phyloP scores from a whole-genome alignment of 257 asterid species.

The Solanum appendiculatum region DNA sequence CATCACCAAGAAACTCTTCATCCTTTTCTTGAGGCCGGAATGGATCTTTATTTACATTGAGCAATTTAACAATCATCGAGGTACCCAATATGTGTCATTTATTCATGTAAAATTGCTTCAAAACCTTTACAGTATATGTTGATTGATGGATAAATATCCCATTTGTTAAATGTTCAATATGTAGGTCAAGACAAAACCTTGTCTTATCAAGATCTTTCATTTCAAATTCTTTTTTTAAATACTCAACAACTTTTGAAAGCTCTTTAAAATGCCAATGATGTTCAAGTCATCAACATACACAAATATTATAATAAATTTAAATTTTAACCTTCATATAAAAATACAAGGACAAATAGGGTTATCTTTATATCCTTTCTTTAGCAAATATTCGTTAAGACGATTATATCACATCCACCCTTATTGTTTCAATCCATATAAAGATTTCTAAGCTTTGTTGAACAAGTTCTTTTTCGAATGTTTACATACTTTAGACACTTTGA shows the following conservation, averaged over 20 bases:
- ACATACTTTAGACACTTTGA: no score
- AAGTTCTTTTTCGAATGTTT: no score
- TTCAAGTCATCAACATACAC: not conserved
- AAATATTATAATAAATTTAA: no score
- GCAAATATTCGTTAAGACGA: no score
- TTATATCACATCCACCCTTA: not conserved
- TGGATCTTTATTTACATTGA: not conserved
- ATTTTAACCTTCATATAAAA: not conserved
- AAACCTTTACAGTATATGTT: no score
- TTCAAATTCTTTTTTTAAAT: no score
- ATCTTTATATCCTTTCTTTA: no score
- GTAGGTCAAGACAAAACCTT: not conserved
- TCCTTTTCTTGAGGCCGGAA: not conserved
- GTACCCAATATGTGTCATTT: not conserved
- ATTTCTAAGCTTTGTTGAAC: no score
- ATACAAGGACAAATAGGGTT: no score
- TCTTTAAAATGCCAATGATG: no score
- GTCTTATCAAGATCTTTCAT: not conserved
- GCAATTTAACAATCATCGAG: not conserved
- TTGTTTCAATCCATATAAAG: not conserved
- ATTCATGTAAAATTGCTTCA: not conserved
- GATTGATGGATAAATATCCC: not conserved
- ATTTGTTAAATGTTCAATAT: no score
- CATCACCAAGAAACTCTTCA: not conserved
- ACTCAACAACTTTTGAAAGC: no score